These are phyloP conservation scores for Hymenochaete sp. DNA, from an alignment of 1,284 basidiomycete genomes.

Conservation along the genomic window DNA sequence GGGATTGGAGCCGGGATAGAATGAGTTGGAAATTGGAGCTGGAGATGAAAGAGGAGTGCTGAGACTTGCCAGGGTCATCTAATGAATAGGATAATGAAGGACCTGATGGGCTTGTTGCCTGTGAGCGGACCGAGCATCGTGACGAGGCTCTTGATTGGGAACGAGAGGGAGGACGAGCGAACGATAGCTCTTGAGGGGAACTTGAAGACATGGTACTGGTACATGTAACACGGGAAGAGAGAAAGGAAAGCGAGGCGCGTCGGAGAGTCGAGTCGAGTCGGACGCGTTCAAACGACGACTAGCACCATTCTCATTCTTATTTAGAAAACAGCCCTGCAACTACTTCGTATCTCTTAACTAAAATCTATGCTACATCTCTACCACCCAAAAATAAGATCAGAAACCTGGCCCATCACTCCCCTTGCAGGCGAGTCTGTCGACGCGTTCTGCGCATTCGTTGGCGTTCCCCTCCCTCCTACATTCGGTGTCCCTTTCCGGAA, in stretches of 20 bases:
- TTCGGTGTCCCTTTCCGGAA: slow-evolving; percentile 43
- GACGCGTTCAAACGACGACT: background rate
- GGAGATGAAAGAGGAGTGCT: too few relatives aligned
- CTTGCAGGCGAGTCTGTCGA: slow-evolving; percentile 37
- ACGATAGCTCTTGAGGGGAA: slow-evolving; percentile 1
- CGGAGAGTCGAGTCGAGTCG: too few relatives aligned
- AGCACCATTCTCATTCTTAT: too few relatives aligned
- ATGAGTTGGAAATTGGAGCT: too few relatives aligned
- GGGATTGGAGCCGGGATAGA: too few relatives aligned
- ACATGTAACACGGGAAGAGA: too few relatives aligned
- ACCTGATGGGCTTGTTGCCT: slow-evolving; percentile 38
- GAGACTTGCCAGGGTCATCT: slow-evolving; percentile 56
- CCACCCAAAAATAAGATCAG: slow-evolving; percentile 73
- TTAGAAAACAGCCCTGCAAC: too few relatives aligned
- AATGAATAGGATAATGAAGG: slow-evolving; percentile 34
- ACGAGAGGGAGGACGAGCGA: slow-evolving; percentile 22
- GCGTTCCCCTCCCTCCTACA: slow-evolving; percentile 27
- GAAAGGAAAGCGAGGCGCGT: too few relatives aligned
- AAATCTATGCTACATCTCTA: slow-evolving; percentile 27
- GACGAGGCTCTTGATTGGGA: slow-evolving; percentile 52
- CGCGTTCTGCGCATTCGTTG: slow-evolving; percentile 18
- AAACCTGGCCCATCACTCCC: slow-evolving; percentile 58
- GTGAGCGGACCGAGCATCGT: slow-evolving; percentile 35
- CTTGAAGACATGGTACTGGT: slow-evolving; percentile 1
- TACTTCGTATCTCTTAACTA: background rate